Conservation (phyloP, 2,329 filamentous ascomycete species). For the Colletotrichum caudatum region DNA sequence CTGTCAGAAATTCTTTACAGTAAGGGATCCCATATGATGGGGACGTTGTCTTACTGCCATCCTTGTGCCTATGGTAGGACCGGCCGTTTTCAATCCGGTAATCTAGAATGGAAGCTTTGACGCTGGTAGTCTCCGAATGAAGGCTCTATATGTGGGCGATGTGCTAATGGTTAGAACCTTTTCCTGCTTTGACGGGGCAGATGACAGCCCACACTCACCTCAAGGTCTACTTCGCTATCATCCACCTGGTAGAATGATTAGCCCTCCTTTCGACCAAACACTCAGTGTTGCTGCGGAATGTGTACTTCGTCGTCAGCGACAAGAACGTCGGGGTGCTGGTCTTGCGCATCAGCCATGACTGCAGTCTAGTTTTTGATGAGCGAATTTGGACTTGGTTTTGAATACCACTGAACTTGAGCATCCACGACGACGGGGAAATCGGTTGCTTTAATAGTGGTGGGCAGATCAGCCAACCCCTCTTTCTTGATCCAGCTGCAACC, state of each 20-base stretch:
- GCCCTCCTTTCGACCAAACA: not conserved
- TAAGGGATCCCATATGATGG: not conserved
- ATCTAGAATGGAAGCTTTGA: not conserved
- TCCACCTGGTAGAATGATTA: not conserved
- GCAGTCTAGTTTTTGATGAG: not conserved
- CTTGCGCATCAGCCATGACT: not conserved
- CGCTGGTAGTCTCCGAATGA: not conserved
- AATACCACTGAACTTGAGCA: not conserved
- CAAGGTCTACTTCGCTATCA: not conserved
- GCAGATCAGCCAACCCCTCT: not conserved
- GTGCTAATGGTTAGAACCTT: too few species aligned
- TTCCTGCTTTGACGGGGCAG: accelerated
- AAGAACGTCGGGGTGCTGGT: not conserved
- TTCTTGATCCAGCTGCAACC: not conserved
- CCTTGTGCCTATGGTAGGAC: constrained; percentile 6
- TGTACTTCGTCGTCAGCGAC: not conserved
- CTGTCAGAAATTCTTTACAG: not conserved
- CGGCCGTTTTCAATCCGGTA: not conserved
- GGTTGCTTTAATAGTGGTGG: not conserved
- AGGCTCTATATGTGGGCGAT: not conserved
- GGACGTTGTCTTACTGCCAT: not conserved
- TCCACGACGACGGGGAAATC: not conserved
- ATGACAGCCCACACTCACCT: not conserved
- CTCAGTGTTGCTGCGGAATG: not conserved
- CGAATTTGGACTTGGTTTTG: not conserved